Percentiles rank a stretch among this genome's conserved stretches.
phyloP scores from a whole-genome alignment of 306 rosid genomes.

The Calophaca sinica region DNA sequence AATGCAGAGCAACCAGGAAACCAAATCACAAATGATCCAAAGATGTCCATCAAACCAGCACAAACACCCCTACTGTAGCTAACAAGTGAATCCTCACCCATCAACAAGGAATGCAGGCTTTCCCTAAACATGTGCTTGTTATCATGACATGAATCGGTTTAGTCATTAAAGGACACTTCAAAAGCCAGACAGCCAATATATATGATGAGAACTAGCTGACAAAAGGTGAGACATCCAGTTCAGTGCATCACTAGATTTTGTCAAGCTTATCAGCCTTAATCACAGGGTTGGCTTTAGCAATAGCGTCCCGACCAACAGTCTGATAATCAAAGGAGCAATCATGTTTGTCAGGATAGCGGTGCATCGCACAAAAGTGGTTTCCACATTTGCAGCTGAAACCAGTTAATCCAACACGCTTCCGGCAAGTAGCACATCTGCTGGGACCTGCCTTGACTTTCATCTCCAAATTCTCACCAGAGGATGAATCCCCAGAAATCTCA shows the following conservation, averaged over 20 bases:
- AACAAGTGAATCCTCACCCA: conserved; percentile 55
- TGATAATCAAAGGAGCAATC: conserved; percentile 66
- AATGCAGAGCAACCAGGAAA: conserved; percentile 46
- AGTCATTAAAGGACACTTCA: too few species aligned
- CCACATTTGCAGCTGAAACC: conserved; percentile 83
- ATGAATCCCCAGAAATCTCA: conserved; percentile 50
- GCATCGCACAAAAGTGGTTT: conserved; percentile 59
- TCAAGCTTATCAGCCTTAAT: conserved; percentile 79
- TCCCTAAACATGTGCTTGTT: conserved; percentile 49
- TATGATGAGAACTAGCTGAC: too few species aligned
- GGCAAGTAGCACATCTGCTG: conserved; percentile 65
- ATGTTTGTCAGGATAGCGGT: conserved; percentile 72
- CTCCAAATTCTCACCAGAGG: conserved; percentile 51
- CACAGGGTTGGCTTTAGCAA: conserved; percentile 76
- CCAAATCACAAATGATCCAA: conserved; percentile 53
- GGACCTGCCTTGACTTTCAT: conserved; percentile 56
- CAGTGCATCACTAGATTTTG: conserved; percentile 56
- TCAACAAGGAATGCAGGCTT: conserved; percentile 56
- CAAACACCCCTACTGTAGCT: conserved; percentile 55
- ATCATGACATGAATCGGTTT: conserved; percentile 42
- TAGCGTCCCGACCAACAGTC: conserved; percentile 64
- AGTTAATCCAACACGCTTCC: conserved; percentile 70
- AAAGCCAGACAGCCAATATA: too few species aligned
- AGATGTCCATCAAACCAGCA: conserved; percentile 59
- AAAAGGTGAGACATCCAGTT: conserved; percentile 7